Evolutionary conservation across 2,329 filamentous ascomycete species (phyloP).

Genomic region (Alternaria dauci): DNA sequence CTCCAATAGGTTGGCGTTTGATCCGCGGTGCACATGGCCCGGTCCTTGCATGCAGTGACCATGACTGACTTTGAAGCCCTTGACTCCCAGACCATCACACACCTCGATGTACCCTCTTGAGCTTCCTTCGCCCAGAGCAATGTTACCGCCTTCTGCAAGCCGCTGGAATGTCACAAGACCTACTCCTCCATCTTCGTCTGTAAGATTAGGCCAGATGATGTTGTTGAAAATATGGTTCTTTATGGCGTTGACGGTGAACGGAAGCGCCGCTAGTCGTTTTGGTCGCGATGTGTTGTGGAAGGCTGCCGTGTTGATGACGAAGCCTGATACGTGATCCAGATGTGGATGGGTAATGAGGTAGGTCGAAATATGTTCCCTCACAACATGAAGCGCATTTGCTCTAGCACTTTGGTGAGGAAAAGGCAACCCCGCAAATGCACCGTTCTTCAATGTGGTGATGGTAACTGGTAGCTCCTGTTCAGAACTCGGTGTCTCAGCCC

Average conservation of each 20-base stretch:
- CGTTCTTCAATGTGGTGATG: conserved; percentile 65
- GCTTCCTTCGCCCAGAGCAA: conserved; percentile 80
- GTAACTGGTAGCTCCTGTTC: conserved; percentile 48
- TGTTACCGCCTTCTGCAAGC: conserved; percentile 86
- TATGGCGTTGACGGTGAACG: conserved; percentile 88
- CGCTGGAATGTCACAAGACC: conserved; percentile 91
- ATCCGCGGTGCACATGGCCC: conserved; percentile 54
- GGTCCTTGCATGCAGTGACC: conserved; percentile 81
- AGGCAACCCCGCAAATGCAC: conserved; percentile 82
- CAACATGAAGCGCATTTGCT: conserved; percentile 83
- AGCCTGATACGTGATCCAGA: conserved; percentile 89
- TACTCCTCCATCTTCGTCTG: conserved; percentile 93
- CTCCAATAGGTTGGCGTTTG: conserved; percentile 53
- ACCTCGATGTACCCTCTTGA: conserved; percentile 86
- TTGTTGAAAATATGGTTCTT: conserved; percentile 98
- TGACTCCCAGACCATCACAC: conserved; percentile 87
- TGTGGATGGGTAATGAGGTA: conserved; percentile 98
- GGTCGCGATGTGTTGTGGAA: conserved; percentile 78
- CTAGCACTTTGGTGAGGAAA: conserved; percentile 71
- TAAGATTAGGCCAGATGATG: conserved; percentile 95
- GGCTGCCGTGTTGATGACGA: conserved; percentile 92
- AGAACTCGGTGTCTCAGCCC: conserved; percentile 36
- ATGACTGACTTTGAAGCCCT: conserved; percentile 87
- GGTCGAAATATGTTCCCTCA: conserved; percentile 80
- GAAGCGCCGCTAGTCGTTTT: conserved; percentile 85